Base-by-base conservation (phyloP, 1,139 yeast genomes). In the Candida tropicalis region DNA sequence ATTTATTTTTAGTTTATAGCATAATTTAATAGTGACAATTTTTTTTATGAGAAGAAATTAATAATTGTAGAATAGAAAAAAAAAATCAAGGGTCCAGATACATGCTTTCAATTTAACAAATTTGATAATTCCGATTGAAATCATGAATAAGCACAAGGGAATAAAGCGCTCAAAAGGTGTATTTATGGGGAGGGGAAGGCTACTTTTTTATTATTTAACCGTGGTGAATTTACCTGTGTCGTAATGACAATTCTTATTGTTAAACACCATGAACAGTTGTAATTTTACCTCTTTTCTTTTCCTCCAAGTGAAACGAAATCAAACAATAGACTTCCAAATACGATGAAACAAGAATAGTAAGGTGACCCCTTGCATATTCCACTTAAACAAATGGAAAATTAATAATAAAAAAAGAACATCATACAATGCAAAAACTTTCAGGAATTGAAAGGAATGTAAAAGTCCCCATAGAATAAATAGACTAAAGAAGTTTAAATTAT, bases 301-400 rank as follows among this genome's bases (percentile, higher is more conserved):
- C n/a, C 22, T 3, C 22, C 34, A 29, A 7, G 7, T 31, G 33
- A 29, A 31, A 11, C 35, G 9, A 28, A 17, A 6, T 18, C 24
- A 7, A 18, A 31, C 35, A 31, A 29, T 29, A 18, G 11, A n/a
- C 7, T 13, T 27, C 15, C 9, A 31, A 18, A 31, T 31, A 31
- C 35, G 35, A 31, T 18, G 24, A 31, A 31, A 31, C 35, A 17
- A 1, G 18, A 13, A 13, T 31, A 10, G 22, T 9, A 11, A n/a
- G 35, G 24, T 18, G 23, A 31, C 35, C 35, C 35, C 35, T 31
- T 31, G 35, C 35, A 31, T 31, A 18, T 18, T 9, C 23, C 4
- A 6, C 8, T 9, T 12, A 4, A 29, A 9, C 10, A 12, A 31
- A 18, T 5, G 20, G 5, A 31, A 31, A 10, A 17, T 10, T 17